phyloP scores from a whole-genome alignment of 139 green algal species.

The Dunaliella sp. region DNA sequence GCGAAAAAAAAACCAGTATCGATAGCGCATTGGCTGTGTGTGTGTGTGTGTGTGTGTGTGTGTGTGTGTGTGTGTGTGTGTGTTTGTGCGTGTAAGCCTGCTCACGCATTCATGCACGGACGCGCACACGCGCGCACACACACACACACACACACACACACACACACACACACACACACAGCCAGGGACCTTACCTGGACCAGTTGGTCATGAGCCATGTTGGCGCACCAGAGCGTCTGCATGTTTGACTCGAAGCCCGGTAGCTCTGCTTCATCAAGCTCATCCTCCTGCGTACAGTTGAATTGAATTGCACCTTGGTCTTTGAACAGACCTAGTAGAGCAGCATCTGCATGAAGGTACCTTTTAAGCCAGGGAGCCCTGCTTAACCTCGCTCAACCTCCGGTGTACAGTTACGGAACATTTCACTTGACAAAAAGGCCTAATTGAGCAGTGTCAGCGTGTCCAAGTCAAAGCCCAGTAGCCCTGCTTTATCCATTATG shows the following conservation, averaged over 20 bases:
- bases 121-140: neutral
- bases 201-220: slow-evolving; percentile 72
- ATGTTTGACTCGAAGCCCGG: slow-evolving; percentile 73
- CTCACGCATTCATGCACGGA: neutral
- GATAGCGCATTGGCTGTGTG: neutral
- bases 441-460: too few species aligned
- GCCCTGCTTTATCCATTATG: too few species aligned
- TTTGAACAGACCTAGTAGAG: too few species aligned
- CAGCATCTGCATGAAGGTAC: neutral
- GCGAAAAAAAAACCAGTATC: too few species aligned
- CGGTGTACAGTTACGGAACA: too few species aligned
- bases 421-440: too few species aligned
- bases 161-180: neutral
- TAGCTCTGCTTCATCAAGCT: slow-evolving; percentile 81
- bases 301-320: neutral
- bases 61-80: too few species aligned
- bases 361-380: slow-evolving; percentile 80
- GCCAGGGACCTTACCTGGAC: slow-evolving; percentile 63
- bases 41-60: neutral
- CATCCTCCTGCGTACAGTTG: slow-evolving; percentile 55
- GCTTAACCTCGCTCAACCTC: too few species aligned
- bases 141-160: neutral
- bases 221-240: slow-evolving; percentile 87
- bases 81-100: neutral
- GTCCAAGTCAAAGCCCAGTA: too few species aligned